A percentile compares a stretch with the other conserved stretches of the same genome.
phyloP scores from a whole-genome alignment of 805 yeast genomes.

The Candida xyloterini region DNA sequence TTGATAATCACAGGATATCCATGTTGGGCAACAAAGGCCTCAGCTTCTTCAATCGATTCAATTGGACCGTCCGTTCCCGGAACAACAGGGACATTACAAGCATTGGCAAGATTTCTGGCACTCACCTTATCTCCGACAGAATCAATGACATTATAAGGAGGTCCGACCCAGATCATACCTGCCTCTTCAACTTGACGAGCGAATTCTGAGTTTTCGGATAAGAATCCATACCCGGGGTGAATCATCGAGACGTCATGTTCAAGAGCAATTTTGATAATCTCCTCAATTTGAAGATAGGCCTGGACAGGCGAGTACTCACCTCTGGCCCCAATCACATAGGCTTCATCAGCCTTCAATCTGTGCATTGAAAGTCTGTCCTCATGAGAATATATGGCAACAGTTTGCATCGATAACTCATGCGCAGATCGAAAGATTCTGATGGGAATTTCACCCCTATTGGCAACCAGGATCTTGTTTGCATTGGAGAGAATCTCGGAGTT shows the following conservation, averaged over 20 bases:
- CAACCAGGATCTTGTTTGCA: conserved; percentile 67
- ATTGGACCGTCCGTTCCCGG: conserved; percentile 99
- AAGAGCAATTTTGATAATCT: conserved; percentile 82
- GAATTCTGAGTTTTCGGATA: conserved; percentile 62
- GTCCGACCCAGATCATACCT: conserved; percentile 97
- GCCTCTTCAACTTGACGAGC: conserved; percentile 87
- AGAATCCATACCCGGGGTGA: conserved; percentile 81
- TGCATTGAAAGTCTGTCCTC: conserved; percentile 95
- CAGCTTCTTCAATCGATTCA: conserved; percentile 72
- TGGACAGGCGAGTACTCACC: conserved; percentile 94
- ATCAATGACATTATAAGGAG: conserved; percentile 82
- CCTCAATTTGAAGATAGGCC: conserved; percentile 94
- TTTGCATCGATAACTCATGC: conserved; percentile 94
- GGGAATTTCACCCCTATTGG: conserved; percentile 84
- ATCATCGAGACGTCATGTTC: conserved; percentile 78
- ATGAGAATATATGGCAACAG: conserved; percentile 95
- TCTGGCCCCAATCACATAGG: conserved; percentile 83
- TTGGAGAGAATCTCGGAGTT: conserved; percentile 46
- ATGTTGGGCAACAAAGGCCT: conserved; percentile 71
- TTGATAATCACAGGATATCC: conserved; percentile 97
- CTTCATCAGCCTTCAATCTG: conserved; percentile 90
- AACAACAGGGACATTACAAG: conserved; percentile 84
- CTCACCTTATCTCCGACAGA: conserved; percentile 96
- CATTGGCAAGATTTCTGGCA: conserved; percentile 83
- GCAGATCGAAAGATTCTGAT: conserved; percentile 93